Conservation (phyloP, 2,329 filamentous ascomycete species). For the Neopestalotiopsis clavispora region DNA sequence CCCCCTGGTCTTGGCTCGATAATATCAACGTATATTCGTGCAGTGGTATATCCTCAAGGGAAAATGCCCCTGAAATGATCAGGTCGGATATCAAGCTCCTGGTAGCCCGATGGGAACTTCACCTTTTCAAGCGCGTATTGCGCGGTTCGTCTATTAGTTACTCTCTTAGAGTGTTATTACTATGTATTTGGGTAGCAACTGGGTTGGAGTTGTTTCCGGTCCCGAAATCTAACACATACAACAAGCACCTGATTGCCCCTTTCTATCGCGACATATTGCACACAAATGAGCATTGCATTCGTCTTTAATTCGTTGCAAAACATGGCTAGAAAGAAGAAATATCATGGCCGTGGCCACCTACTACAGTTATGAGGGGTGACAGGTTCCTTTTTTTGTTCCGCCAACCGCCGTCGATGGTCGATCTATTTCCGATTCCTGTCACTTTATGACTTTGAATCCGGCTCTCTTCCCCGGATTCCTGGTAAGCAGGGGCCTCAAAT, state of each 20-base stretch:
- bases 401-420: conserved; percentile 10
- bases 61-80: neutral
- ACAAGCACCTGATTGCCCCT: neutral
- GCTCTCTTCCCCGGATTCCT: conserved; percentile 12
- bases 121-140: neutral
- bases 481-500: neutral
- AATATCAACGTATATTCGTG: neutral
- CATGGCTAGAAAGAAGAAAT: neutral
- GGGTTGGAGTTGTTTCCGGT: neutral
- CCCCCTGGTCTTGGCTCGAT: neutral
- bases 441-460: conserved; percentile 14
- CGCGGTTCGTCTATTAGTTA: neutral
- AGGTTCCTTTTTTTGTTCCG: neutral
- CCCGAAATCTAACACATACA: neutral
- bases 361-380: neutral
- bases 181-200: neutral
- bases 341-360: neutral
- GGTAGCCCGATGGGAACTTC: conserved; percentile 9
- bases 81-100: neutral
- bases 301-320: neutral
- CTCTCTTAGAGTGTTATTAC: neutral
- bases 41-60: neutral
- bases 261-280: neutral
- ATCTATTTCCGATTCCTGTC: conserved; percentile 7
- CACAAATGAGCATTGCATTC: neutral